A percentile compares a stretch with the other conserved stretches of the same genome.
These are phyloP conservation scores for Diaporthe humulicola DNA, from an alignment of 2,329 filamentous ascomycete species.

Conservation along the genomic window DNA sequence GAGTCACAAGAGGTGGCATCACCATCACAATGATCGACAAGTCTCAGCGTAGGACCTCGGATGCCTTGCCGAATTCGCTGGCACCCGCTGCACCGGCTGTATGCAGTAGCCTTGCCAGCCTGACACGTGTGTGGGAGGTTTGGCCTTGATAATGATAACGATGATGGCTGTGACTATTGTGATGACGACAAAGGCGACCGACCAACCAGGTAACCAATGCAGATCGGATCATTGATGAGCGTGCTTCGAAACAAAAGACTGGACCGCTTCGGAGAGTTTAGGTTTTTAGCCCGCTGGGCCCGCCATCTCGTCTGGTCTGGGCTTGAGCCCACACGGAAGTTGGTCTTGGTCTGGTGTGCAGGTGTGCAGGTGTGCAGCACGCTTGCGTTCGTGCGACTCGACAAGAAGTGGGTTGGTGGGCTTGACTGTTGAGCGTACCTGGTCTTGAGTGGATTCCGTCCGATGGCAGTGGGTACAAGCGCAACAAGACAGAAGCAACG, in stretches of 20 bases:
- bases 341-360: background rate
- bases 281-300: background rate
- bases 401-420: background rate
- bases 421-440: background rate
- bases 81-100: background rate
- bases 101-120: constrained; percentile 7
- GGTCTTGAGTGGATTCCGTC: background rate
- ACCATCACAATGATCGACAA: constrained; percentile 26
- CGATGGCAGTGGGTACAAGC: background rate
- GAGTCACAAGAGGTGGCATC: constrained; percentile 11
- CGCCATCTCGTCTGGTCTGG: constrained; percentile 9
- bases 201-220: background rate
- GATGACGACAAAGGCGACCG: background rate
- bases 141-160: background rate
- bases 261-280: constrained; percentile 13
- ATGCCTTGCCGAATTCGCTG: constrained; percentile 21
- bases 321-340: background rate
- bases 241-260: constrained; percentile 16
- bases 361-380: background rate
- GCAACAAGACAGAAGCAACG: constrained; percentile 15
- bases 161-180: background rate
- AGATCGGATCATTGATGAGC: background rate
- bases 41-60: constrained; percentile 14
- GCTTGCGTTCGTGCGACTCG: background rate
- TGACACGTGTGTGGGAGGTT: background rate